phyloP scores from a whole-genome alignment of 257 asterid species.

The Mentha longifolia region DNA sequence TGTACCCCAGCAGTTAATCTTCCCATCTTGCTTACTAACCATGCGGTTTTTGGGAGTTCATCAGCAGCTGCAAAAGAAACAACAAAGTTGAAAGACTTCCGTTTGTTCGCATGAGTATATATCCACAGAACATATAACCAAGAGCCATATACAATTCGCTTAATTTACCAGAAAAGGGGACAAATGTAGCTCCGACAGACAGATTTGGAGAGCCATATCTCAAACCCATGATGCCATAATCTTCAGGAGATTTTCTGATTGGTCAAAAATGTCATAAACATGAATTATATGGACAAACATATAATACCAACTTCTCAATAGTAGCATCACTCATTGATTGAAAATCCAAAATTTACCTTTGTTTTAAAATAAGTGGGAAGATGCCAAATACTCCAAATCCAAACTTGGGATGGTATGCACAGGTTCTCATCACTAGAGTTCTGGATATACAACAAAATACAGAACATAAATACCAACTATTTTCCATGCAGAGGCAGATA shows the following conservation, averaged over 20 bases:
- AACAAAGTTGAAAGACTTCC: constrained; percentile 21
- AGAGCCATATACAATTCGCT: constrained; percentile 8
- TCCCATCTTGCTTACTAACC: constrained; percentile 94
- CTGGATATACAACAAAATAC: constrained; percentile 41
- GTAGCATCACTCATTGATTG: constrained; percentile 21
- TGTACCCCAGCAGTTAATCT: constrained; percentile 92
- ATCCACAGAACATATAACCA: constrained; percentile 12
- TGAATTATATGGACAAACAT: constrained; percentile 21
- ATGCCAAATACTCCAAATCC: constrained; percentile 90
- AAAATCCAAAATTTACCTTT: constrained; percentile 51
- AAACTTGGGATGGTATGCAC: constrained; percentile 74
- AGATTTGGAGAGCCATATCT: constrained; percentile 93
- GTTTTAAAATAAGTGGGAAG: constrained; percentile 72
- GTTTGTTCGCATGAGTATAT: constrained; percentile 20
- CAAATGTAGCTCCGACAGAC: constrained; percentile 75
- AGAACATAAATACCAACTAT: constrained; percentile 25
- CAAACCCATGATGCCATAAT: constrained; percentile 84
- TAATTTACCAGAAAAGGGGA: constrained; percentile 65
- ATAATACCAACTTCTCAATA: constrained; percentile 20
- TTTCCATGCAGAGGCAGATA: constrained; percentile 4
- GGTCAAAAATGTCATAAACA: constrained; percentile 38
- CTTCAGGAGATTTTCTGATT: constrained; percentile 68
- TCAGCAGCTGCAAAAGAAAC: constrained; percentile 46
- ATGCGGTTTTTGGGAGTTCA: constrained; percentile 78
- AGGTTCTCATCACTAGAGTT: constrained; percentile 71